Base-by-base conservation (phyloP, 352 stramenopile species). In the Globisporangium orthogonon region DNA sequence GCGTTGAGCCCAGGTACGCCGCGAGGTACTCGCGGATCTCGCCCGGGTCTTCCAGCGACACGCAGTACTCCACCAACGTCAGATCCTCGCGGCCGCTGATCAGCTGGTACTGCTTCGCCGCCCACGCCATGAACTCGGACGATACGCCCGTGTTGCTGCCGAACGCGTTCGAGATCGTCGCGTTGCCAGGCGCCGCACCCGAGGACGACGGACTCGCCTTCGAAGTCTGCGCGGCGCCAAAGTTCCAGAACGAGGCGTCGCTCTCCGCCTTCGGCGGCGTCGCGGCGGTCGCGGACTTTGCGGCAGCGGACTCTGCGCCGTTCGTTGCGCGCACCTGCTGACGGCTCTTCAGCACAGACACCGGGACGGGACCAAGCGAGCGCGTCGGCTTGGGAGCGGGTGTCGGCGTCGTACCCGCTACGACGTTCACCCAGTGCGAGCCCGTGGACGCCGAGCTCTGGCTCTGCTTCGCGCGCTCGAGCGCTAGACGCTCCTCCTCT, bases 11-110 rank as follows among this genome's bases (percentile, higher is more conserved):
- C n/a, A 99, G 74, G 64, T 99, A 98, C 33, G 92, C 89, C 2
- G 90, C 89, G n/a, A 99, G 73, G 61, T 98, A 98, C 67, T 98
- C 90, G 46, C 91, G 87, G 54, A 98, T 98, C 68, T 98, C 95
- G 40, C 81, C 83, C 14, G 87, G 78, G 61, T 98, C 93, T 59
- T 97, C 91, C 18, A 99, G 74, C 30, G 94, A 98, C 67, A 96
- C 97, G 64, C 93, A 98, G 62, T 98, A 99, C 61, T 96, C 79
- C 39, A 96, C 71, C 55, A 96, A 63, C n/a, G 87, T 95, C 62
- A 94, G 74, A 58, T 95, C 83, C 15, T 86, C 78, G 33, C 72
- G 83, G 18, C 69, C 72, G 44, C 83, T 79, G 51, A 95, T 90
- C 7, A 70, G 69, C 66, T 91, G 84, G 49, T 93, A 60, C 60